Base-by-base conservation (phyloP, 805 yeast species). In the Ogataea thermomethanolica region DNA sequence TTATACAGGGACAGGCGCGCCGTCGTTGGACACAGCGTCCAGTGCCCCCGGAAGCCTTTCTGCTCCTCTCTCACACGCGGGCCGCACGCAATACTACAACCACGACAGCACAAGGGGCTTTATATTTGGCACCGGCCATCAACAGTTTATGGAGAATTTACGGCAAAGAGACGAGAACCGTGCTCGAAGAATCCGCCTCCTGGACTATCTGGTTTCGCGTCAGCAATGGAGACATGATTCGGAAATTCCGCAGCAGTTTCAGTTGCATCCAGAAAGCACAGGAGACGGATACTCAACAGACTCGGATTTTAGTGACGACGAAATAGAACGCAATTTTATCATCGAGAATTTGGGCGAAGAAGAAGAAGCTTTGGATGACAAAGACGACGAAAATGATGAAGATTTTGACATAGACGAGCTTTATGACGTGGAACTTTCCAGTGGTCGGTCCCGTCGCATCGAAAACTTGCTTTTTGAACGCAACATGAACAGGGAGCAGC, bases 361-460 rank as follows among this genome's bases (percentile, higher is more conserved):
- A 27, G 47, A 39, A 15, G 45, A 29, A 5, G 42, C 28, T 17
- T 35, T 31, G 23, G 51, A 35, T 7, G 43, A 33, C 6, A 50
- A 44, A 4, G 53, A 48, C 14, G 55, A 46, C 9, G 53, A 43
- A 10, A 46, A 51, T 8, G 53, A 53, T 3, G 54, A 47, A 6
- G 52, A 44, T 13, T 37, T 42, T 4, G 43, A 42, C 25, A 33
- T 45, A 12, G 58, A 54, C 35, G 58, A 55, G 21, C 43, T 56
- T 7, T 45, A 48, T 36, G 55, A 53, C 26, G 51, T 54, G 26
- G 55, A 52, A 26, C 48, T 57, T 5, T 52, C 61, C 7, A 59
- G 58, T 34, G 63, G 61, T 5, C 50, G 64, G 26, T 57, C 64
- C n/a, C 41, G 56, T 22, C 45, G 62, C 29, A 48, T 61, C 25